phyloP scores from a whole-genome alignment of 2,329 filamentous ascomycete genomes.

The Colletotrichum euphorbiae region DNA sequence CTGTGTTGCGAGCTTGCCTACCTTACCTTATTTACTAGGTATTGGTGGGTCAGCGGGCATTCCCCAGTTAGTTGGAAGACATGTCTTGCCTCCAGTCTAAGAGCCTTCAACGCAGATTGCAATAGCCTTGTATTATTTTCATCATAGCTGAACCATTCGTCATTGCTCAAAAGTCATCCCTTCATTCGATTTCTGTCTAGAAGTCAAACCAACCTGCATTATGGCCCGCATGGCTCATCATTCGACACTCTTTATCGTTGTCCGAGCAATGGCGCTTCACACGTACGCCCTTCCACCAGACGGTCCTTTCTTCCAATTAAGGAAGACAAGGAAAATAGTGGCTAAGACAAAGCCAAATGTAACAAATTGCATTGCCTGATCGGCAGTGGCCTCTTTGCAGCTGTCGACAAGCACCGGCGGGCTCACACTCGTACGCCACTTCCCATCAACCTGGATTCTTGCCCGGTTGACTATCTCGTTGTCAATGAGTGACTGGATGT shows the following conservation, averaged over 20 bases:
- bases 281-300: conserved; percentile 2
- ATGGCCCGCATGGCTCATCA: background rate
- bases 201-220: too few relatives aligned
- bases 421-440: background rate
- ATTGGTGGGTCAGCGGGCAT: too few relatives aligned
- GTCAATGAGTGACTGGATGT: background rate
- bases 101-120: too few relatives aligned
- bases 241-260: too few relatives aligned
- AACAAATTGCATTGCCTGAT: conserved; percentile 37
- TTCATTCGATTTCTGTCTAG: too few relatives aligned
- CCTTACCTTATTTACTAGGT: too few relatives aligned
- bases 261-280: background rate
- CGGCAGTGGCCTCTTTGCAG: conserved; percentile 30
- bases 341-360: conserved; percentile 18
- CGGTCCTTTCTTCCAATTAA: conserved; percentile 27
- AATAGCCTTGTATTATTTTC: too few relatives aligned
- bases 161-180: too few relatives aligned
- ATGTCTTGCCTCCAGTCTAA: too few relatives aligned
- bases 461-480: conserved; percentile 28
- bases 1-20: too few relatives aligned
- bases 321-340: conserved; percentile 27
- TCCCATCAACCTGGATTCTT: background rate
- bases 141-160: too few relatives aligned
- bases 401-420: background rate
- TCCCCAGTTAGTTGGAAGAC: too few relatives aligned